Conservation (phyloP, 2,329 filamentous ascomycete species). For the Pyricularia grisea region DNA sequence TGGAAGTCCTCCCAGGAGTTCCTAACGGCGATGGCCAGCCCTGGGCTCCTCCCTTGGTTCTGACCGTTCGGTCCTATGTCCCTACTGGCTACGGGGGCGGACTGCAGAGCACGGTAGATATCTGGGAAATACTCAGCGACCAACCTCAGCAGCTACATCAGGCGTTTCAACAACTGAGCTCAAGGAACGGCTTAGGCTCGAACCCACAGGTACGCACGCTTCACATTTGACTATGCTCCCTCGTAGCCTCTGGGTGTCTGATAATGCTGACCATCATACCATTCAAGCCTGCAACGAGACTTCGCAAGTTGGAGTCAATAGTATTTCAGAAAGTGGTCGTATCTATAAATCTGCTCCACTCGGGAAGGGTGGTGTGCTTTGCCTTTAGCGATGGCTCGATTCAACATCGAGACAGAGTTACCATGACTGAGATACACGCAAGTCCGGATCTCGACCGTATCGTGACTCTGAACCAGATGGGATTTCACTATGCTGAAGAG, state of each 20-base stretch:
- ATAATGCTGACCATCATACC: neutral
- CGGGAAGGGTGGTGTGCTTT: slow-evolving; percentile 63
- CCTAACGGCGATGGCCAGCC: slow-evolving; percentile 46
- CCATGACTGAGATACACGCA: slow-evolving; percentile 58
- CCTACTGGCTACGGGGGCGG: slow-evolving; percentile 20
- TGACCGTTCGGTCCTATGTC: slow-evolving; percentile 62
- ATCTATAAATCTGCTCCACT: slow-evolving; percentile 56
- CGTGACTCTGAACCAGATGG: slow-evolving; percentile 63
- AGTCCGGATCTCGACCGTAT: slow-evolving; percentile 57
- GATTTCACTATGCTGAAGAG: slow-evolving; percentile 62
- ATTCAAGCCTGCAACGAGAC: slow-evolving; percentile 17
- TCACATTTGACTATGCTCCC: neutral
- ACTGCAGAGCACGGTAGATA: slow-evolving; percentile 64
- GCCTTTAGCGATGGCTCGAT: slow-evolving; percentile 72
- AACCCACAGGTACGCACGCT: slow-evolving; percentile 2
- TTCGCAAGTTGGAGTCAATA: slow-evolving; percentile 60
- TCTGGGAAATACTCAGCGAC: slow-evolving; percentile 71
- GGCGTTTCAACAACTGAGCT: slow-evolving; percentile 67
- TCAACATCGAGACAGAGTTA: slow-evolving; percentile 68
- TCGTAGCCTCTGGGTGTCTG: slow-evolving; percentile 11
- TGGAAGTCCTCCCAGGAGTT: slow-evolving; percentile 62
- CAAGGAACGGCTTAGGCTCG: slow-evolving; percentile 14
- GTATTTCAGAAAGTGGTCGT: slow-evolving; percentile 62
- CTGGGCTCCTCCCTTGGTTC: slow-evolving; percentile 49
- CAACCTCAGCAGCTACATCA: slow-evolving; percentile 58